Evolutionary conservation across 108 stramenopile genomes (phyloP), one percentile per base, ranked within the genome.

Genomic region (Aurantiochytrium sp.): DNA sequence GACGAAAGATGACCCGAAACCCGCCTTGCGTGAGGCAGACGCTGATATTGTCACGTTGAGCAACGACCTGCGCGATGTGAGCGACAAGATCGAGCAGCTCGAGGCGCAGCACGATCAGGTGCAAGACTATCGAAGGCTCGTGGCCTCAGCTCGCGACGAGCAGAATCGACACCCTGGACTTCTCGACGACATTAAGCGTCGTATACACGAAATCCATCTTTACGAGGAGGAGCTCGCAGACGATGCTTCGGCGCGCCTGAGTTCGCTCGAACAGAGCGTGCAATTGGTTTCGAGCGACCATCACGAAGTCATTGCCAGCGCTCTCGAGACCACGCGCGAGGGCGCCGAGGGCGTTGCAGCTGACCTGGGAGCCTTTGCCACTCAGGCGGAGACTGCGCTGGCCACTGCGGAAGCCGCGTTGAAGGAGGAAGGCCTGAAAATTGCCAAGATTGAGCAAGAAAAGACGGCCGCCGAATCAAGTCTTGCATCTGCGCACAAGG

Each of bases 1-100:
- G 64, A 2, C 14, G 3, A 69, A 69, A 10, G 64, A 69, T 18
- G 64, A 69, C 64, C 64, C 64, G 14, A 28, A 42, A 10, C 10
- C 64, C 35, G 64, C 35, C 6, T 6, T 69, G 14, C 64, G 64
- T n/a, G 64, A 69, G 25, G n/a, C 35, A 6, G 64, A 69, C 14
- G 35, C 29, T 6, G 64, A 28, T 6, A 69, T 69, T 10, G 25
- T 18, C 8, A 69, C 25, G 19, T n/a, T 69, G n/a, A 69, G 19
- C 6, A 69, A 42, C 25, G 89, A 95, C 12, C 58, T 96, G 6
- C 76, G 96, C 35, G 89, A 92, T n/a, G 53, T 91, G 18, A 60
- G 60, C 35, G 58, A 87, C 21, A 87, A 83, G n/a, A 88, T 93
- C 29, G 58, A 89, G 6, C 87, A 90, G 5, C 59, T 94, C 53